Percentiles rank a stretch among this genome's conserved stretches.
These are phyloP conservation scores for Nemania sp. DNA, from an alignment of 2,329 filamentous ascomycete genomes.

Conservation along the genomic window DNA sequence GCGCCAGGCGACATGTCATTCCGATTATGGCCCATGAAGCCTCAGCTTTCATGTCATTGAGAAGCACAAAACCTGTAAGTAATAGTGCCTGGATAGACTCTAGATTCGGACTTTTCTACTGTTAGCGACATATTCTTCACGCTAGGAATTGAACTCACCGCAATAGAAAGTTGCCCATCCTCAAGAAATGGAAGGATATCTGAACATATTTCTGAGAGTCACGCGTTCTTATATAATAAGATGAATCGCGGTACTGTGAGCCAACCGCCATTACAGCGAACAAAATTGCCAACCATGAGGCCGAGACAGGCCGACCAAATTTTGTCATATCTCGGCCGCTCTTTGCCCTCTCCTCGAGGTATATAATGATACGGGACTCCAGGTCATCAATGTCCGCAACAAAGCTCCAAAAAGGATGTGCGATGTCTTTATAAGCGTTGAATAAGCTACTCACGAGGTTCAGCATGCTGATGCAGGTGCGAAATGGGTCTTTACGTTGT, in stretches of 20 bases:
- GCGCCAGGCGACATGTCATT: slow-evolving; percentile 66
- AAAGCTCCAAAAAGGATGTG: slow-evolving; percentile 70
- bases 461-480: too few relatives aligned
- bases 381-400: slow-evolving; percentile 68
- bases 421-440: slow-evolving; percentile 67
- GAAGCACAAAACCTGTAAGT: slow-evolving; percentile 63
- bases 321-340: slow-evolving; percentile 53
- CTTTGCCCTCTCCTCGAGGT: slow-evolving; percentile 65
- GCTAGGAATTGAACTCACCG: slow-evolving; percentile 43
- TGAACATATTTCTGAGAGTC: slow-evolving; percentile 65
- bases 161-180: slow-evolving; percentile 65
- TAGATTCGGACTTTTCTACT: slow-evolving; percentile 56
- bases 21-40: slow-evolving; percentile 68
- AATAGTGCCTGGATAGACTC: slow-evolving; percentile 68
- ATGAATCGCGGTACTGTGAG: slow-evolving; percentile 67
- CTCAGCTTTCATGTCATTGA: slow-evolving; percentile 72
- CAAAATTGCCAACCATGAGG: slow-evolving; percentile 67
- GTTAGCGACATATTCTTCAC: slow-evolving; percentile 4
- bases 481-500: too few relatives aligned
- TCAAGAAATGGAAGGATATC: slow-evolving; percentile 66
- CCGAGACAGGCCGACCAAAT: slow-evolving; percentile 57
- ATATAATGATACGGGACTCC: slow-evolving; percentile 65
- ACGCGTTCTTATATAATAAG: slow-evolving; percentile 62
- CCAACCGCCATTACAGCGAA: slow-evolving; percentile 68
- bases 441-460: slow-evolving; percentile 64